A percentile compares a stretch with the other conserved stretches of the same genome.
phyloP scores from a whole-genome alignment of 2,329 filamentous ascomycete species.

The Sphaerulina populicola region DNA sequence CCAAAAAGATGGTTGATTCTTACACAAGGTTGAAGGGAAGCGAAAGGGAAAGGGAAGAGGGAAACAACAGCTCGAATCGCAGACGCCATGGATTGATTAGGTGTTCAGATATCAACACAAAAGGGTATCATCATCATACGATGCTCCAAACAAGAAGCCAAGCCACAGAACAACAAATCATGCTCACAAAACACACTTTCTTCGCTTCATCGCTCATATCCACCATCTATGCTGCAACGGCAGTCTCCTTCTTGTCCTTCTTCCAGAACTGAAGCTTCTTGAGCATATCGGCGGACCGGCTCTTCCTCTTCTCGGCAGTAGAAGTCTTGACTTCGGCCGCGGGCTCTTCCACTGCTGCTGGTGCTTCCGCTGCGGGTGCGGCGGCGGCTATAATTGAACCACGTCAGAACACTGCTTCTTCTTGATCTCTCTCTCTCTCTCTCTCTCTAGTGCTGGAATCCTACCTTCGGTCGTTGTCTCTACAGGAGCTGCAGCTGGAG shows the following conservation, averaged over 20 bases:
- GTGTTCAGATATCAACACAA: neutral
- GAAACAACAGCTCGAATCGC: neutral
- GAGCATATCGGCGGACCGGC: slow-evolving; percentile 4
- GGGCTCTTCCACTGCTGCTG: slow-evolving; percentile 2
- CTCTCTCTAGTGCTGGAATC: too few species aligned
- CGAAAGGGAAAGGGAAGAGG: neutral
- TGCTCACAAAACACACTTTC: neutral
- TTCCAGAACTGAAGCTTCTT: slow-evolving; percentile 12
- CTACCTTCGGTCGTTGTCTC: neutral
- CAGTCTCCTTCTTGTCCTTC: slow-evolving; percentile 10
- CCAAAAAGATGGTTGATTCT: too few species aligned
- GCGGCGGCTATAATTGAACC: neutral
- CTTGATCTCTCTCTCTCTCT: neutral
- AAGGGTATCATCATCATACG: slow-evolving; percentile 8
- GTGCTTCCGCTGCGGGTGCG: too few species aligned
- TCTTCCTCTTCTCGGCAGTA: slow-evolving; percentile 8
- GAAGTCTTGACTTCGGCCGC: slow-evolving; percentile 3
- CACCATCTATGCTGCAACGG: neutral
- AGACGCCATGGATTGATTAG: neutral
- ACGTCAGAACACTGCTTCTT: neutral
- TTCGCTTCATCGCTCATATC: neutral
- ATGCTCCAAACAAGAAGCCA: neutral
- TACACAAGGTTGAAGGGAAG: too few species aligned
- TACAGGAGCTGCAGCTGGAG: slow-evolving; percentile 1
- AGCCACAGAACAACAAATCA: neutral